Conservation (phyloP, 1,139 yeast species). For the Suhomyces coccinellae region DNA sequence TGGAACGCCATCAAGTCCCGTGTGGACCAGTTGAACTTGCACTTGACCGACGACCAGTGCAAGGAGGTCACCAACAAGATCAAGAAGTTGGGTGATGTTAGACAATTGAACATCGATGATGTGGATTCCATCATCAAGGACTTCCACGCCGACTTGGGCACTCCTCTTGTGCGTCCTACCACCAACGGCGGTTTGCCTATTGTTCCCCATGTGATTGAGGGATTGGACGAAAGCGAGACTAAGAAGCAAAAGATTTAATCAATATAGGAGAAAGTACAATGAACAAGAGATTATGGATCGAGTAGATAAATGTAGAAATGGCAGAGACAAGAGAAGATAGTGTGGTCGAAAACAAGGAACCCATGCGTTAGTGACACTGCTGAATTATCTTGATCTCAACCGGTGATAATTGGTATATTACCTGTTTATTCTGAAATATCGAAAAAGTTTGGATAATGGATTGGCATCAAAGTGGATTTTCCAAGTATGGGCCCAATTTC, state of each 20-base stretch:
- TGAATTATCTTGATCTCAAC: no score
- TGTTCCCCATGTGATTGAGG: constrained; percentile 24
- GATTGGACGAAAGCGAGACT: constrained; percentile 17
- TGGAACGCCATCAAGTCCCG: constrained; percentile 99
- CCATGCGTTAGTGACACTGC: no score
- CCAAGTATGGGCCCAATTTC: no score
- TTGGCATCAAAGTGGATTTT: no score
- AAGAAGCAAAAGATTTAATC: constrained; percentile 11
- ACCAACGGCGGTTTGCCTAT: constrained; percentile 13
- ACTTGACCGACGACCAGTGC: constrained; percentile 87
- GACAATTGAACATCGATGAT: constrained; percentile 93
- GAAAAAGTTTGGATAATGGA: no score
- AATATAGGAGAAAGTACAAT: background rate
- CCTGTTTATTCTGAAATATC: no score
- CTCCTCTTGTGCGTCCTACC: constrained; percentile 27
- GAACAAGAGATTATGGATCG: background rate
- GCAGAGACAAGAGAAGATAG: background rate
- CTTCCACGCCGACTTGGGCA: constrained; percentile 68
- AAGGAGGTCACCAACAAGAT: constrained; percentile 94
- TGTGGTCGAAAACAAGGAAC: no score
- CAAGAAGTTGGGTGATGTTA: constrained; percentile 90
- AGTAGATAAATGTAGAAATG: background rate
- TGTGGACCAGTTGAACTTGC: constrained; percentile 93
- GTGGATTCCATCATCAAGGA: constrained; percentile 96
- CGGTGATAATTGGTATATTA: no score